These are phyloP conservation scores for Neodidymelliopsis sp. DNA, from an alignment of 2,329 filamentous ascomycete species.

Conservation along the genomic window DNA sequence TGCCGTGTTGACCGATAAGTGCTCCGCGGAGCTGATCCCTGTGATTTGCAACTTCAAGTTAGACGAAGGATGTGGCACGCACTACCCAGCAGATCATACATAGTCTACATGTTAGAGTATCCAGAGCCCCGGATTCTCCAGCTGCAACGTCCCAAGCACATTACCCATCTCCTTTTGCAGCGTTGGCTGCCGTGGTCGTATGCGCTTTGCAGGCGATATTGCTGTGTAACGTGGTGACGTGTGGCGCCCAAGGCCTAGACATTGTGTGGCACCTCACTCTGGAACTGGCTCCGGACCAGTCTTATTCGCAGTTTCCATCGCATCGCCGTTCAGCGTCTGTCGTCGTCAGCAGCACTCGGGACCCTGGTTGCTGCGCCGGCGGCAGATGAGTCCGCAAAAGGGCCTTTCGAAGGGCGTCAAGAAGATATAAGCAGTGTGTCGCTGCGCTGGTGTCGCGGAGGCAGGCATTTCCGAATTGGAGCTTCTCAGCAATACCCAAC, in stretches of 20 bases:
- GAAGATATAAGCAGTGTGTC: constrained; percentile 39
- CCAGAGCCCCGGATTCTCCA: constrained; percentile 9
- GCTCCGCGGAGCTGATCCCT: constrained; percentile 25
- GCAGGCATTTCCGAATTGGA: not conserved
- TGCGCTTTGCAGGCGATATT: not conserved
- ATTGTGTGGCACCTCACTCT: constrained; percentile 10
- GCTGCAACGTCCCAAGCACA: constrained; percentile 20
- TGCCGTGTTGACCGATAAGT: constrained; percentile 12
- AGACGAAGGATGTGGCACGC: constrained; percentile 22
- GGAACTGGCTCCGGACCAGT: constrained; percentile 24
- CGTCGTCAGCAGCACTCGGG: constrained; percentile 38
- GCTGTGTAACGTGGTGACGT: constrained; percentile 16
- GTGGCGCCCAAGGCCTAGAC: constrained; percentile 25
- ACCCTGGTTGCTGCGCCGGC: constrained; percentile 22
- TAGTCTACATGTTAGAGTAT: not conserved
- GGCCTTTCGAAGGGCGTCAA: constrained; percentile 37
- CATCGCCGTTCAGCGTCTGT: constrained; percentile 21
- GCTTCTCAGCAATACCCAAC: not conserved
- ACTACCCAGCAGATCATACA: constrained; percentile 14
- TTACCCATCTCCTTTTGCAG: not conserved
- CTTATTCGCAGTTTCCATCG: constrained; percentile 32
- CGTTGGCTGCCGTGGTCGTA: not conserved
- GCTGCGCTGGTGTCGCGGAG: constrained; percentile 16
- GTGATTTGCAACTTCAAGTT: constrained; percentile 20
- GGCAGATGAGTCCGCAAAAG: constrained; percentile 41